Evolutionary conservation across 2,329 filamentous ascomycete species (phyloP).

Genomic region (Lasiodiplodia citricola): DNA sequence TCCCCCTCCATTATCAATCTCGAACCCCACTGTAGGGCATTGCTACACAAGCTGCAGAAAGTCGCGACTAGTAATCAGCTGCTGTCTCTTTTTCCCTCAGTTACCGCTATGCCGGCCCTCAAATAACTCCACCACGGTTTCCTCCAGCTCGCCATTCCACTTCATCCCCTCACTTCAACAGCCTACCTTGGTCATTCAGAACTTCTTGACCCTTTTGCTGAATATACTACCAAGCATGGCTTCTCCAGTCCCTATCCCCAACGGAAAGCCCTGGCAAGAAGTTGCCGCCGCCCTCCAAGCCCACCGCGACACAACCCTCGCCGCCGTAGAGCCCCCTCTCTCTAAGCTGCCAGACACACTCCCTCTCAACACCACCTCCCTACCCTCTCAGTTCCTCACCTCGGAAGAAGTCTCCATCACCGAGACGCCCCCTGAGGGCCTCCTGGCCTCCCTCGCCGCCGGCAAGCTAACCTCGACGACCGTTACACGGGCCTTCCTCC

Average conservation of each 20-base stretch:
- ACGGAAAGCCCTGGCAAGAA: constrained; percentile 48
- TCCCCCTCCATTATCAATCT: constrained; percentile 5
- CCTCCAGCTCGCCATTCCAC: not conserved
- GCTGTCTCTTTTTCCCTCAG: not conserved
- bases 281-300: constrained; percentile 54
- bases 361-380: constrained; percentile 51
- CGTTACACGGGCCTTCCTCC: constrained; percentile 60
- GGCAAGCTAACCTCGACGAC: constrained; percentile 42
- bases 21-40: not conserved
- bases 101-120: not conserved
- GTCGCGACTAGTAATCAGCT: not conserved
- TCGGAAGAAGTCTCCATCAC: constrained; percentile 42
- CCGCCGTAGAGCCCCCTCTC: constrained; percentile 47
- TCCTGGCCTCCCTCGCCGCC: constrained; percentile 37
- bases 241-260: not conserved
- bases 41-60: not conserved
- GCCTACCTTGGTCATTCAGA: not conserved
- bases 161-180: not conserved
- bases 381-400: constrained; percentile 51
- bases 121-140: not conserved
- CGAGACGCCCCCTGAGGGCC: constrained; percentile 41
- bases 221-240: constrained; percentile 2
- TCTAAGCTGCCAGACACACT: constrained; percentile 44
- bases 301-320: constrained; percentile 54
- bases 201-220: not conserved